These are phyloP conservation scores for Lupinus albus DNA, from an alignment of 306 rosid species.

Conservation along the genomic window DNA sequence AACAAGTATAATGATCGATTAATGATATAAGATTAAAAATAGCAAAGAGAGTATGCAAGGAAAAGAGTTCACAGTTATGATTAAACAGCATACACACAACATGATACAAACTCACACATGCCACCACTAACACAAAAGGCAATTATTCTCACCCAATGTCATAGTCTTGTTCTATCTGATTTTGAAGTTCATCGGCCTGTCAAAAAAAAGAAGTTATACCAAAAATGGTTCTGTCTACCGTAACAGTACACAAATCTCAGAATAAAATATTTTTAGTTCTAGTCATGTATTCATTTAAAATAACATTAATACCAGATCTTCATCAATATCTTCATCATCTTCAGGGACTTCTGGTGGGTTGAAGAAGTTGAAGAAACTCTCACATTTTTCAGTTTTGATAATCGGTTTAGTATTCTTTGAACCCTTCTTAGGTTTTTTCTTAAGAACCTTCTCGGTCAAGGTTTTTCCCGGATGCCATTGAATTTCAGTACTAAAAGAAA, in stretches of 20 bases:
- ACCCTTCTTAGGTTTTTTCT: slow-evolving; percentile 98
- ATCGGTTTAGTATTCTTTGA: slow-evolving; percentile 88
- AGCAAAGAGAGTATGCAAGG: background rate
- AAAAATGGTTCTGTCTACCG: background rate
- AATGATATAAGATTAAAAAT: background rate
- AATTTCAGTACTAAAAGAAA: slow-evolving; percentile 72
- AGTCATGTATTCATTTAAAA: background rate
- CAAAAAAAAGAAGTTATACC: background rate
- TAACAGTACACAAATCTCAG: background rate
- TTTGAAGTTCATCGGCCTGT: slow-evolving; percentile 92
- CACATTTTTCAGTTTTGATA: slow-evolving; percentile 88
- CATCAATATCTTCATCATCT: slow-evolving; percentile 90
- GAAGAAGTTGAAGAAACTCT: slow-evolving; percentile 93
- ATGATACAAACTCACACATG: background rate
- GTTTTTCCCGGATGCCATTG: slow-evolving; percentile 87
- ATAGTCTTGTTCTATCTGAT: slow-evolving; percentile 87
- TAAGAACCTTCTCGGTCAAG: slow-evolving; percentile 89
- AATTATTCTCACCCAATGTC: slow-evolving; percentile 74
- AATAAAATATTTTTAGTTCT: too few relatives aligned
- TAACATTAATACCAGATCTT: slow-evolving; percentile 60
- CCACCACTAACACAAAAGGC: background rate
- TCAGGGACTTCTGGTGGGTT: slow-evolving; percentile 92
- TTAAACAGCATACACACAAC: background rate
- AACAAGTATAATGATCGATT: slow-evolving; percentile 14
- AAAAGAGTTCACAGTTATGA: background rate